Evolutionary conservation across 1,284 basidiomycete species (phyloP), one percentile per base, ranked within the genome.

Genomic region (Hortiboletus rubellus): DNA sequence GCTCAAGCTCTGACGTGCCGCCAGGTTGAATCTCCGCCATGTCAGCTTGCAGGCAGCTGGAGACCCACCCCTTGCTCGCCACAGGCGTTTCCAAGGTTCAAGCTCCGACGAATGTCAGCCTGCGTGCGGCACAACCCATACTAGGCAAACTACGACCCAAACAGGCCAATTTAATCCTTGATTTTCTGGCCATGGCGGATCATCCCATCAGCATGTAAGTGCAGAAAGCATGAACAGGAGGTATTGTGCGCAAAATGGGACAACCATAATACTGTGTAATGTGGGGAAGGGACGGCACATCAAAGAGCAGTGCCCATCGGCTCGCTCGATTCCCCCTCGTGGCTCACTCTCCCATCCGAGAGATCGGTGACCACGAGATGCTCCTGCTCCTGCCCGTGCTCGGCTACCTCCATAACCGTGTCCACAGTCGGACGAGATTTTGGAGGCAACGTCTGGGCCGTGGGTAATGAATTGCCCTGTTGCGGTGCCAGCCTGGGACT

Each of bases 301-400:
- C 61, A 71, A 48, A 72, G 61, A 46, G 72, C 72, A 7, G 73
- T 69, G 36, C 70, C 70, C 52, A 70, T 58, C 51, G 55, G 51
- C 47, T 62, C 63, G 22, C 55, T 56, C n/a, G 50, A 10, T 44
- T 55, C 60, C 17, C 51, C 31, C 50, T 62, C 72, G 11, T 51
- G 54, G 46, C 53, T 57, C 34, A 10, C 43, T 49, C 50, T 57
- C 44, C 55, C 52, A 22, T 44, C 52, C 3, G 55, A 47, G 27
- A n/a, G 33, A 45, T 47, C 45, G 0, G 55, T 37, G 46, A 57
- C 58, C 7, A 47, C 33, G 22, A 51, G 9, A 34, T 58, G 58
- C 44, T 57, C 59, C 41, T 57, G 59, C 27, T 64, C 66, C 22
- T 55, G 52, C 37, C 24, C 63, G 15, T 62, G 58, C 46, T 71